A percentile compares a stretch with the other conserved stretches of the same genome.
Conservation (phyloP, 2,329 filamentous ascomycete genomes). For the Fusarium succisae region DNA sequence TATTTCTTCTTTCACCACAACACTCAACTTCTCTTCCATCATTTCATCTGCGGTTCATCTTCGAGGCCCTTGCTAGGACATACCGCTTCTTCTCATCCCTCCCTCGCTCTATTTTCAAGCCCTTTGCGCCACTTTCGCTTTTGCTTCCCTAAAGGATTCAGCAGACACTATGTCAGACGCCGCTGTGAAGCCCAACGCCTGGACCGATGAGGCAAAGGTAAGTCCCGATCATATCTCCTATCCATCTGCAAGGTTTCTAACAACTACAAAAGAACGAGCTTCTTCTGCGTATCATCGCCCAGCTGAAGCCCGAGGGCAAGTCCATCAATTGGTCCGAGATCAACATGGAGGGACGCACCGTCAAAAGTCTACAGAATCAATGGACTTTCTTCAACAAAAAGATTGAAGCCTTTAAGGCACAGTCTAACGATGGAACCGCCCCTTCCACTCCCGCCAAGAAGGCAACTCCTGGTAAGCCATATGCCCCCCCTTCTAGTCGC, state of each 20-base stretch:
- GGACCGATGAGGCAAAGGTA: slow-evolving; percentile 53
- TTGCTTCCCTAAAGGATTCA: not conserved
- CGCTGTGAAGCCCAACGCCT: slow-evolving; percentile 41
- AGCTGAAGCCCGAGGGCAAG: slow-evolving; percentile 46
- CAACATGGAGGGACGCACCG: slow-evolving; percentile 50
- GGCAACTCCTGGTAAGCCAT: slow-evolving; percentile 25
- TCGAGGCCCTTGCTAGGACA: not conserved
- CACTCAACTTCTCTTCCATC: not conserved
- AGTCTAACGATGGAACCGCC: slow-evolving; percentile 3
- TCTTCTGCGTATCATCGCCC: slow-evolving; percentile 49
- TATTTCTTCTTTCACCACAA: too few relatives aligned
- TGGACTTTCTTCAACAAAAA: slow-evolving; percentile 51
- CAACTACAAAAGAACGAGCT: slow-evolving; percentile 45
- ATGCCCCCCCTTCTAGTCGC: not conserved
- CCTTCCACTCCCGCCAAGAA: slow-evolving; percentile 36
- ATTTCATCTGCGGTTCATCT: not conserved
- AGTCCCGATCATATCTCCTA: not conserved
- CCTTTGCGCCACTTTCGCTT: not conserved
- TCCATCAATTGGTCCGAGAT: slow-evolving; percentile 50
- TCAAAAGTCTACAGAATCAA: slow-evolving; percentile 50
- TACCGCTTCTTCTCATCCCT: not conserved
- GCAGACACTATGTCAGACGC: slow-evolving; percentile 38
- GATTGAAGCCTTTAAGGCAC: slow-evolving; percentile 48
- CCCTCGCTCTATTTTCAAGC: not conserved
- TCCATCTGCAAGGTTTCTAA: not conserved